Conservation (phyloP, 192 early-diverging fungal species). For the Lunasporangiospora selenospora region DNA sequence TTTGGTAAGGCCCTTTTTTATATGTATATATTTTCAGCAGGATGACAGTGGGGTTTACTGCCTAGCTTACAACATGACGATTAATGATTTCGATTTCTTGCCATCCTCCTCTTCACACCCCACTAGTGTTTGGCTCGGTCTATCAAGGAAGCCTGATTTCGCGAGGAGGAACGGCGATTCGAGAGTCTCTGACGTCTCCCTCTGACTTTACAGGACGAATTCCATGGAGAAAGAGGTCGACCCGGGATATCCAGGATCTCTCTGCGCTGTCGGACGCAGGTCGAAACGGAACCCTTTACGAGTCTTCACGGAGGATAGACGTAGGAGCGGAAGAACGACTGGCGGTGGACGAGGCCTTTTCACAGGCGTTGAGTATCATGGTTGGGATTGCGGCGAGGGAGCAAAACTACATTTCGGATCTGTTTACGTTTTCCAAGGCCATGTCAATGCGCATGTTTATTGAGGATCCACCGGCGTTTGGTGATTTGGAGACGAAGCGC, state of each 20-base stretch:
- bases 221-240: constrained; percentile 35
- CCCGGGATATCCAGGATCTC: constrained; percentile 23
- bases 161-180: constrained; percentile 33
- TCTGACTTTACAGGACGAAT: constrained; percentile 40
- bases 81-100: too few species aligned
- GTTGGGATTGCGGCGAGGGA: constrained; percentile 77
- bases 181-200: constrained; percentile 39
- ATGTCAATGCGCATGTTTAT: constrained; percentile 55
- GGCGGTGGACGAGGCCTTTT: constrained; percentile 59
- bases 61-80: too few species aligned
- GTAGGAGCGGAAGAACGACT: constrained; percentile 54
- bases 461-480: constrained; percentile 44
- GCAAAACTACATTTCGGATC: constrained; percentile 91
- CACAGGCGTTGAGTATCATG: constrained; percentile 66
- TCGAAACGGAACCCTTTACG: constrained; percentile 14
- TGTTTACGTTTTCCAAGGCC: constrained; percentile 73
- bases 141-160: constrained; percentile 41
- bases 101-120: neutral
- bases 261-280: constrained; percentile 28
- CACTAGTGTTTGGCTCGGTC: constrained; percentile 36
- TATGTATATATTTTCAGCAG: too few species aligned
- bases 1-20: constrained; percentile 28
- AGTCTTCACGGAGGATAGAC: constrained; percentile 35
- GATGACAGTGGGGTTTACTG: too few species aligned
- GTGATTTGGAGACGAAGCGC: constrained; percentile 53